Percentiles rank a stretch among this genome's conserved stretches.
phyloP scores from a whole-genome alignment of 2,329 filamentous ascomycete species.

The Fusarium miscanthi region DNA sequence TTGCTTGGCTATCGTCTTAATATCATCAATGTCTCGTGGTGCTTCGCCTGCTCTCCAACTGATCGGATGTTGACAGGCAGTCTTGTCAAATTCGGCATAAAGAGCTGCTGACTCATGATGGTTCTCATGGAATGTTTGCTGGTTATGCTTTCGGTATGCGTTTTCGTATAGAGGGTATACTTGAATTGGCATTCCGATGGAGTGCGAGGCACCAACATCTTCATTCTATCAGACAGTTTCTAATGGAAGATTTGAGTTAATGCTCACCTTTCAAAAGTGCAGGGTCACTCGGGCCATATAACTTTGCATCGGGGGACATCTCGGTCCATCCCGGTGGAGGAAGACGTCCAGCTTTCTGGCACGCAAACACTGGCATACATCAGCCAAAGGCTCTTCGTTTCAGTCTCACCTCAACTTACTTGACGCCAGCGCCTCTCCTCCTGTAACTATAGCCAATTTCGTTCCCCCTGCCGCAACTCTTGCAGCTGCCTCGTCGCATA shows the following conservation, averaged over 20 bases:
- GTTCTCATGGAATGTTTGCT: constrained; percentile 66
- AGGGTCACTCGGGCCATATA: constrained; percentile 60
- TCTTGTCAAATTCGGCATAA: constrained; percentile 69
- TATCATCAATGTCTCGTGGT: constrained; percentile 59
- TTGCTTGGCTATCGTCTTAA: constrained; percentile 63
- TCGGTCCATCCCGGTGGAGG: constrained; percentile 71
- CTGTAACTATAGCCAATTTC: constrained; percentile 68
- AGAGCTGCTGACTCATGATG: constrained; percentile 67
- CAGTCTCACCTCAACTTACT: constrained; percentile 47
- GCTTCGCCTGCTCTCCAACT: constrained; percentile 67
- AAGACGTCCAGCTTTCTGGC: constrained; percentile 46
- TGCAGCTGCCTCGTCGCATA: constrained; percentile 72
- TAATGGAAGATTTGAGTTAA: too few relatives aligned
- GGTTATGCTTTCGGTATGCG: constrained; percentile 65
- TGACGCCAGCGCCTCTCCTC: constrained; percentile 73
- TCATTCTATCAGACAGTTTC: neutral
- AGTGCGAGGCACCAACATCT: constrained; percentile 68
- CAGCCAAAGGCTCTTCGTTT: fast-evolving
- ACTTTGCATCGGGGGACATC: constrained; percentile 57
- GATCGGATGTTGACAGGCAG: constrained; percentile 63
- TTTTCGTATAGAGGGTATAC: constrained; percentile 77
- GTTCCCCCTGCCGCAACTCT: constrained; percentile 64
- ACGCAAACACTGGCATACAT: constrained; percentile 46
- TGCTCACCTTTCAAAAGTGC: constrained; percentile 48
- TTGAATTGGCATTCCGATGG: constrained; percentile 72